A percentile compares a stretch with the other conserved stretches of the same genome.
These are phyloP conservation scores for Sonneratia alba DNA, from an alignment of 345 rosid genomes.

Conservation along the genomic window DNA sequence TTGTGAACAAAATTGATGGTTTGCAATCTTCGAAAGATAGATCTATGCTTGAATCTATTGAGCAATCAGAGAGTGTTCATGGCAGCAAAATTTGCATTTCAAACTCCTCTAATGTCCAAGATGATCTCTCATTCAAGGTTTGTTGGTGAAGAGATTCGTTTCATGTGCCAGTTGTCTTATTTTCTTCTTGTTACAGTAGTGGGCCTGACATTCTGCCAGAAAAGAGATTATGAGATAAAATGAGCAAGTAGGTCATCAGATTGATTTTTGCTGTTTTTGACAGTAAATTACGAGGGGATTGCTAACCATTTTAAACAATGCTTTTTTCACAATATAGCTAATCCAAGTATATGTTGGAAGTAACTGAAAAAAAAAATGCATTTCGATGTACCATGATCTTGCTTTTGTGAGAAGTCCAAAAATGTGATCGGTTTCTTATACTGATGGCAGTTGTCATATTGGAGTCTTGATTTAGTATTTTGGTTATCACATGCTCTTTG, in stretches of 20 bases:
- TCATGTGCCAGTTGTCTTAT: not conserved
- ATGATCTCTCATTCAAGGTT: constrained; percentile 60
- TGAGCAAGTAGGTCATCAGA: not conserved
- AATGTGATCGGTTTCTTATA: not conserved
- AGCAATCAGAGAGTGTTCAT: constrained; percentile 21
- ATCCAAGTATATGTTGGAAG: not conserved
- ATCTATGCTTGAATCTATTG: constrained; percentile 20
- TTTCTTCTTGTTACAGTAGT: not conserved
- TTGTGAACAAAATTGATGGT: constrained; percentile 15
- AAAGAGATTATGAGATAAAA: not conserved
- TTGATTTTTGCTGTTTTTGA: not conserved
- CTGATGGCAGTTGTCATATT: not conserved
- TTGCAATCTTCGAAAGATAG: constrained; percentile 26
- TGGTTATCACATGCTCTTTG: not conserved
- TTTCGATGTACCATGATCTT: not conserved
- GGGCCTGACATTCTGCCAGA: not conserved
- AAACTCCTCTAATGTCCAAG: constrained; percentile 20
- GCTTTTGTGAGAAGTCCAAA: not conserved
- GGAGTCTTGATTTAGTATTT: not conserved
- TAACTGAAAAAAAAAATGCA: not conserved
- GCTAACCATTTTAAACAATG: not conserved
- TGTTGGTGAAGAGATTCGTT: constrained; percentile 15
- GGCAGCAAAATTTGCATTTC: constrained; percentile 31
- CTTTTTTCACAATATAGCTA: not conserved
- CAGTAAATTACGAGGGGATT: not conserved